phyloP scores from a whole-genome alignment of 805 yeast genomes.

The Saccharomyces jurei region DNA sequence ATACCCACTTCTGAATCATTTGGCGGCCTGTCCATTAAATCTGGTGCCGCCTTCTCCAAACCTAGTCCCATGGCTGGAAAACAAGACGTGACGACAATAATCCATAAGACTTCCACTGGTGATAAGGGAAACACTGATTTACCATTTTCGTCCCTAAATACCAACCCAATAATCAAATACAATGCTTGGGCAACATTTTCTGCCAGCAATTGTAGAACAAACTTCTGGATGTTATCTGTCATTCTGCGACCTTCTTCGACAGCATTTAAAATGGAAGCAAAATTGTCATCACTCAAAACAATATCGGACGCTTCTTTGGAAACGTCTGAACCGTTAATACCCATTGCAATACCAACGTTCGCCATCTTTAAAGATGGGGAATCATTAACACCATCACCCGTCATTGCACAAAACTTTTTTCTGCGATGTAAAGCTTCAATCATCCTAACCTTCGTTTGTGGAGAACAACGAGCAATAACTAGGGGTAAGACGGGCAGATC shows the following conservation, averaged over 20 bases:
- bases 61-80: constrained; percentile 98
- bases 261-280: constrained; percentile 85
- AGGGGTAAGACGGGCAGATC: constrained; percentile 71
- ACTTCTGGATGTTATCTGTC: constrained; percentile 88
- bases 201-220: constrained; percentile 87
- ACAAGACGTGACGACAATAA: constrained; percentile 93
- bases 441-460: constrained; percentile 85
- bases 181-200: constrained; percentile 89
- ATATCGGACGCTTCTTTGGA: constrained; percentile 98
- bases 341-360: constrained; percentile 94
- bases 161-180: constrained; percentile 73
- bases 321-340: constrained; percentile 90
- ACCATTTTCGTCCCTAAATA: constrained; percentile 60
- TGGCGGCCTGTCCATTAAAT: constrained; percentile 92
- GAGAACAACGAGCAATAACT: constrained; percentile 89
- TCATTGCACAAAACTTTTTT: constrained; percentile 94
- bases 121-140: constrained; percentile 85
- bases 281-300: constrained; percentile 94
- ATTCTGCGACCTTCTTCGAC: constrained; percentile 97
- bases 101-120: constrained; percentile 97
- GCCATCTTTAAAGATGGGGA: constrained; percentile 95
- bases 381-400: constrained; percentile 98
- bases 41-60: constrained; percentile 92
- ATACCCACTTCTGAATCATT: constrained; percentile 79
- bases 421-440: constrained; percentile 82